Conservation (phyloP, 2,329 filamentous ascomycete species). For the Ilyonectria sp. region DNA sequence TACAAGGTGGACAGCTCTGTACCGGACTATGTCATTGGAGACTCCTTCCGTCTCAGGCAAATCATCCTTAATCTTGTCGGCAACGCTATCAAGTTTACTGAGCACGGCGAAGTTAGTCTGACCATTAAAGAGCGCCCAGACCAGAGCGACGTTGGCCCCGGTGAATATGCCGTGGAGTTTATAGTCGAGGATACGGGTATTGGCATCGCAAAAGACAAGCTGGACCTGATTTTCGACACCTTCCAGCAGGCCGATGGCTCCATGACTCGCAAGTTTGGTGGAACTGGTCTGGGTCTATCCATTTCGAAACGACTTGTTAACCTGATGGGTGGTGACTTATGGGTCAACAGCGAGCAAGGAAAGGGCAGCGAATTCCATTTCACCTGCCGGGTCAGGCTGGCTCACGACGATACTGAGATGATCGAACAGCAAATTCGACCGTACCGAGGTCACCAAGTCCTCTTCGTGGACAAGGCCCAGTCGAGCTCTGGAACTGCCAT, state of each 20-base stretch:
- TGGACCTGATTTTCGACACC: conserved; percentile 97
- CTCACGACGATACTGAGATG: conserved; percentile 81
- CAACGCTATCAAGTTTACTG: conserved; percentile 99
- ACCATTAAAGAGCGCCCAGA: conserved; percentile 83
- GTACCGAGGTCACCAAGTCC: conserved; percentile 92
- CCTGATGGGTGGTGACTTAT: conserved; percentile 95
- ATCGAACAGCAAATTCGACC: conserved; percentile 88
- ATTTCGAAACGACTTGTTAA: conserved; percentile 97
- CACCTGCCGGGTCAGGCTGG: conserved; percentile 90
- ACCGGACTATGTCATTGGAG: conserved; percentile 94
- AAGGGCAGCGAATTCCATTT: conserved; percentile 97
- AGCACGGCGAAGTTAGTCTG: conserved; percentile 95
- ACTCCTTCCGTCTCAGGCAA: conserved; percentile 95
- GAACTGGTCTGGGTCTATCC: conserved; percentile 92
- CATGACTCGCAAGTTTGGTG: conserved; percentile 95
- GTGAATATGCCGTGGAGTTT: conserved; percentile 95
- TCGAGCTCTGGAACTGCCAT: conserved; percentile 85
- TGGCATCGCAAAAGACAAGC: conserved; percentile 94
- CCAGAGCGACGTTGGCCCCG: conserved; percentile 73
- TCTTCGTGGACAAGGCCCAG: conserved; percentile 94
- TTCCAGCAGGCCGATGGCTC: conserved; percentile 99
- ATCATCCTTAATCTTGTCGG: conserved; percentile 98
- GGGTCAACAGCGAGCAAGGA: conserved; percentile 94
- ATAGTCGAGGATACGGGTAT: conserved; percentile 97
- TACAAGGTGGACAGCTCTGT: conserved; percentile 95